These are phyloP conservation scores for Colletotrichum noveboracense DNA, from an alignment of 2,329 filamentous ascomycete species.

Conservation along the genomic window DNA sequence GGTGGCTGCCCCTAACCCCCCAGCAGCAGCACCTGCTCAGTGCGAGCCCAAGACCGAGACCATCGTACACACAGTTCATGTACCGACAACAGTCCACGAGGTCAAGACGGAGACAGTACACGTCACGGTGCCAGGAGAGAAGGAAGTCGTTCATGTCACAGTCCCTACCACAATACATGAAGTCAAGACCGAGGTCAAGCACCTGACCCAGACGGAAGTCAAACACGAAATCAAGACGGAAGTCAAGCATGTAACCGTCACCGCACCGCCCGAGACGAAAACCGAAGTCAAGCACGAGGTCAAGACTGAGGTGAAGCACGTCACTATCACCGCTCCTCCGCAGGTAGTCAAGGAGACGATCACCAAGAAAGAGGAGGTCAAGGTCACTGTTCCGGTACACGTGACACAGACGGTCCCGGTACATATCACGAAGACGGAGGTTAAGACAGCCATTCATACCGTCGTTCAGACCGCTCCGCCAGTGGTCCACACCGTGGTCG, in stretches of 20 bases:
- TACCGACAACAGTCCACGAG: slow-evolving; percentile 9
- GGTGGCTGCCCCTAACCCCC: slow-evolving; percentile 15
- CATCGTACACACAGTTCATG: slow-evolving; percentile 15
- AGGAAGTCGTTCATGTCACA: slow-evolving; percentile 10
- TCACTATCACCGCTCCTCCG: not conserved
- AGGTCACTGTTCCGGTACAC: not conserved
- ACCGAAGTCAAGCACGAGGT: not conserved
- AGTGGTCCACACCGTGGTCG: not conserved
- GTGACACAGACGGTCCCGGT: not conserved
- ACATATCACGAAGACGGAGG: not conserved
- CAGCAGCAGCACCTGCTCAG: not conserved
- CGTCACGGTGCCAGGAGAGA: not conserved
- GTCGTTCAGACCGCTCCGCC: not conserved
- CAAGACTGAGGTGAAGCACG: not conserved
- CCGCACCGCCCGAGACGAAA: not conserved
- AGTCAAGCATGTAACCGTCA: not conserved
- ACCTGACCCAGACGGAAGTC: not conserved
- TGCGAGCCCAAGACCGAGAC: slow-evolving; percentile 15
- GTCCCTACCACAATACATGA: slow-evolving; percentile 3
- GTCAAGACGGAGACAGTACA: not conserved
- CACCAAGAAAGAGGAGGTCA: not conserved
- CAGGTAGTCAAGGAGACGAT: not conserved
- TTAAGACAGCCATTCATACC: not conserved
- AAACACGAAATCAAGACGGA: slow-evolving; percentile 1
- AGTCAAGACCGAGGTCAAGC: not conserved